A percentile compares a stretch with the other conserved stretches of the same genome.
phyloP scores from a whole-genome alignment of 805 yeast species.

The Saccharomycopsis vini region DNA sequence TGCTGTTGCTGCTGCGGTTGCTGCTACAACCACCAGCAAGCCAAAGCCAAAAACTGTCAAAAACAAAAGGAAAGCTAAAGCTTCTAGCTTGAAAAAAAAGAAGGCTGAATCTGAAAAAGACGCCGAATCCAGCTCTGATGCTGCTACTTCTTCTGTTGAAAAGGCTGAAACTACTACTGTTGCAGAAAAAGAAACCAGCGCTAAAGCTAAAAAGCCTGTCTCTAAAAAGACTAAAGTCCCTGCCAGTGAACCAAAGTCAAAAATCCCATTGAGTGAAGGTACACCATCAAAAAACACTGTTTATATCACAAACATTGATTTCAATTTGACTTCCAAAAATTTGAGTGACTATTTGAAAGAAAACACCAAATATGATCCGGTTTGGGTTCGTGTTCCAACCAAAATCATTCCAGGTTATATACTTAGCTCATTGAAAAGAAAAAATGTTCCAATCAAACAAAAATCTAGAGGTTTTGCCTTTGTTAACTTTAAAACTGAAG shows the following conservation, averaged over 20 bases:
- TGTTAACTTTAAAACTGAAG: constrained; percentile 48
- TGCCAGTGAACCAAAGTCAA: constrained; percentile 8
- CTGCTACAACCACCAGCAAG: too few relatives aligned
- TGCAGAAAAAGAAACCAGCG: constrained; percentile 17
- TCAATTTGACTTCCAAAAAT: constrained; percentile 37
- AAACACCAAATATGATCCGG: constrained; percentile 34
- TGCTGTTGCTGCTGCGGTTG: too few relatives aligned
- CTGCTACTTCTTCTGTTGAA: constrained; percentile 6
- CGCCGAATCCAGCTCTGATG: too few relatives aligned
- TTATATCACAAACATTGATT: constrained; percentile 53
- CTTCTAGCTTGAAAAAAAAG: constrained; percentile 8
- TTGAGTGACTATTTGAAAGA: constrained; percentile 36
- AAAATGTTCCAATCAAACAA: constrained; percentile 36
- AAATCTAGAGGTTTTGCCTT: constrained; percentile 59
- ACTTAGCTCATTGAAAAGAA: constrained; percentile 35
- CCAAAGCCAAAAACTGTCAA: constrained; percentile 15
- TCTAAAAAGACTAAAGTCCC: constrained; percentile 24
- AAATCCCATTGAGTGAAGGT: constrained; percentile 37
- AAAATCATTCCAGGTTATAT: constrained; percentile 37
- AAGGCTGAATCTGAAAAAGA: constrained; percentile 19
- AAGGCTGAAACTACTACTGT: constrained; percentile 10
- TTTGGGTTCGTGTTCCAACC: constrained; percentile 52
- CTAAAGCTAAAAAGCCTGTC: constrained; percentile 5
- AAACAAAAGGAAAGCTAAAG: constrained; percentile 15
- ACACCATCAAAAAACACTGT: constrained; percentile 48